These are phyloP conservation scores for Leccinum longicurvipes DNA, from an alignment of 768 basidiomycete species.

Conservation along the genomic window DNA sequence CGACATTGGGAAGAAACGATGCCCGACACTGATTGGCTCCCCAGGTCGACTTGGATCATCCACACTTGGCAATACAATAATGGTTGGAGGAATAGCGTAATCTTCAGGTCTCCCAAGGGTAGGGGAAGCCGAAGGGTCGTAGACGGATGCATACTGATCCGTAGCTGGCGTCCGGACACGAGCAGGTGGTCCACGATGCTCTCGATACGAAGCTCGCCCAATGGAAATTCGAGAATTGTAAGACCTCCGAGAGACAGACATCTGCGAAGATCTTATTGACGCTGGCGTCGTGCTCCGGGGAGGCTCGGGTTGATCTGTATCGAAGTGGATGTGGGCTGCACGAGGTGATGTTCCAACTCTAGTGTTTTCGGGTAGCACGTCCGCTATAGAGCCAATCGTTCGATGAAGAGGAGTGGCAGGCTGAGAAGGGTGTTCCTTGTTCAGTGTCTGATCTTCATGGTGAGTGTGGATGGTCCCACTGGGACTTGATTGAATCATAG, in stretches of 20 bases:
- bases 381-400: not conserved
- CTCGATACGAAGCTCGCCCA: slow-evolving; percentile 24
- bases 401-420: not conserved
- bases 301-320: not conserved
- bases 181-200: slow-evolving; percentile 14
- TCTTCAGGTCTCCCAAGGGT: not conserved
- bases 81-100: not conserved
- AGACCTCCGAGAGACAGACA: slow-evolving; percentile 16
- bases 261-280: slow-evolving; percentile 1
- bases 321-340: not conserved
- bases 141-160: not conserved
- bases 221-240: slow-evolving; percentile 11
- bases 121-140: not conserved
- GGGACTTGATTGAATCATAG: slow-evolving; percentile 1
- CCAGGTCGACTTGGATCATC: slow-evolving; percentile 11
- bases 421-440: not conserved
- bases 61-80: slow-evolving; percentile 3
- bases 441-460: not conserved
- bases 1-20: slow-evolving; percentile 17
- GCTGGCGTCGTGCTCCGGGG: slow-evolving; percentile 7
- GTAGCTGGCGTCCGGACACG: slow-evolving; percentile 9
- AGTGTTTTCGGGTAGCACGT: not conserved
- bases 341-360: not conserved
- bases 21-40: not conserved
- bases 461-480: not conserved